Evolutionary conservation across 805 yeast genomes (phyloP), one percentile per base, ranked within the genome.

Genomic region (Priceomyces castillae): DNA sequence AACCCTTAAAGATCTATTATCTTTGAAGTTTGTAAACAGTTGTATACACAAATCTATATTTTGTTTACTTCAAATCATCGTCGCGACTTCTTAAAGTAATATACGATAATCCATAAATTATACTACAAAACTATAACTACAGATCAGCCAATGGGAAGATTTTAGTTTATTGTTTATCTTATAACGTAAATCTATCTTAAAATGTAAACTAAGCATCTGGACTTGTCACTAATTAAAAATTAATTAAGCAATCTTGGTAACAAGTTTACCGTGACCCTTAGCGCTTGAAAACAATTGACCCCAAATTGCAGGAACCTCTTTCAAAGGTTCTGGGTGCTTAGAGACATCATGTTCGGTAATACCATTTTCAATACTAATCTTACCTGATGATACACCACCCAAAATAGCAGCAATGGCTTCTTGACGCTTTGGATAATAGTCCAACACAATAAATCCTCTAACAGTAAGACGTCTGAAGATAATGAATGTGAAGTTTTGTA

Each of bases 371-470:
- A 65, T 57, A 41, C 63, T 62, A 44, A 80, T 54, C 39, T 65
- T 60, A 18, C 83, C 82, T 4, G 57, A 48, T 41, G 63, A 48
- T 41, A 77, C 57, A 50, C 67, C 69, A 11, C 57, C 20, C 10
- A 49, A 14, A 17, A 59, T 42, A 6, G 43, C 43, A 5, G n/a
- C 17, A 26, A 50, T 40, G 3, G 53, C 57, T 36, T 47, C 44
- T 6, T 5, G 15, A n/a, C 4, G 5, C 31, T 28, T 28, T 7
- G 22, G 38, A 39, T 46, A 47, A 28, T 25, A 9, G 26, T 41
- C 84, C 35, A 64, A 51, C 16, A 79, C 67, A 26, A 81, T 69
- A 52, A 81, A 71, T 19, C 88, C 87, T 47, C 64, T 66, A 23
- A 80, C 69, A 0, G 64, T 67, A 41, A 82, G 58, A 56, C 85